These are phyloP conservation scores for Zizania latifolia DNA, from an alignment of 176 grass and related monocot species.

Conservation along the genomic window DNA sequence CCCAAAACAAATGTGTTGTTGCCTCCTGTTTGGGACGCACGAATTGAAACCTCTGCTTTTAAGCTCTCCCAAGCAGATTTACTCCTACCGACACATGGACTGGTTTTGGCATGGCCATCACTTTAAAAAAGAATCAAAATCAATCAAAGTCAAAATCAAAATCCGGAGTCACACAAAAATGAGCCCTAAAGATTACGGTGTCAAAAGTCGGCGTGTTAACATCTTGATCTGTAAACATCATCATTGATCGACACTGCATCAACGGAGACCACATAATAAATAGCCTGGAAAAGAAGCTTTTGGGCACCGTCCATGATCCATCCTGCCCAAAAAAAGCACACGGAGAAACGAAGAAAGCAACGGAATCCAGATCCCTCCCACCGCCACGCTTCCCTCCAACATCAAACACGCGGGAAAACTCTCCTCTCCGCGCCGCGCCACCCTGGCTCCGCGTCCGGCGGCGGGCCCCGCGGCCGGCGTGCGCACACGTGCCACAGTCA, in stretches of 20 bases:
- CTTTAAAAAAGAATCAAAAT: no score
- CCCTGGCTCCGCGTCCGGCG: not conserved
- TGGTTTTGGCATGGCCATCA: not conserved
- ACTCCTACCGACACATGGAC: not conserved
- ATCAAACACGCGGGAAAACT: constrained; percentile 21
- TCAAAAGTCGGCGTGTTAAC: no score
- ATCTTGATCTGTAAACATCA: constrained; percentile 30
- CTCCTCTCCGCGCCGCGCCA: not conserved
- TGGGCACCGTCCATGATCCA: constrained; percentile 33
- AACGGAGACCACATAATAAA: not conserved
- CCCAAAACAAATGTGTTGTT: not conserved
- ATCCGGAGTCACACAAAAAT: no score
- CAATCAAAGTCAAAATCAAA: no score
- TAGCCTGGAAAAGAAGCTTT: constrained; percentile 26
- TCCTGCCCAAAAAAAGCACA: not conserved
- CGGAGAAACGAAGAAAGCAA: no score
- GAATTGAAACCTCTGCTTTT: not conserved
- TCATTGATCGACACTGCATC: not conserved
- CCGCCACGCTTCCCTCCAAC: not conserved
- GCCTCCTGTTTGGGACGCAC: not conserved
- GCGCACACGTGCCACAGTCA: constrained; percentile 17
- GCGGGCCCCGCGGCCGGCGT: constrained; percentile 11
- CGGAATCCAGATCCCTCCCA: constrained; percentile 2
- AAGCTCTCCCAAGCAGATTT: not conserved
- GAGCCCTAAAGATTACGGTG: no score